A percentile compares a stretch with the other conserved stretches of the same genome.
These are phyloP conservation scores for Verticillium longisporum DNA, from an alignment of 2,329 filamentous ascomycete species.

Conservation along the genomic window DNA sequence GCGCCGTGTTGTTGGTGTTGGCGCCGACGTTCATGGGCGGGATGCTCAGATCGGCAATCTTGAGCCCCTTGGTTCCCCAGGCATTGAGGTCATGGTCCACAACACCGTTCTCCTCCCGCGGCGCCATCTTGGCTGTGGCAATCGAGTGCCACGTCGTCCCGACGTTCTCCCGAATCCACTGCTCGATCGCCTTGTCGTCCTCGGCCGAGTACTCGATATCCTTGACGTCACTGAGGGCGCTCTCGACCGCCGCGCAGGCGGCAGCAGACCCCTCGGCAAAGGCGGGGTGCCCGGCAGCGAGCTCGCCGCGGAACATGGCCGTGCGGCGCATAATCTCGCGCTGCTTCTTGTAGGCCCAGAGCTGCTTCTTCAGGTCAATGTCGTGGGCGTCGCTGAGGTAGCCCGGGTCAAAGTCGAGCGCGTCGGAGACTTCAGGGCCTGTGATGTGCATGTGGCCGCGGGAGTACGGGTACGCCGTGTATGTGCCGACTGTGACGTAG, in stretches of 20 bases:
- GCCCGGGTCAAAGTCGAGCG: conserved; percentile 43
- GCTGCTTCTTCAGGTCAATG: conserved; percentile 51
- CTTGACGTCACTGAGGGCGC: conserved; percentile 19
- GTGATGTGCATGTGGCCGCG: conserved; percentile 52
- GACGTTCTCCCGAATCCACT: conserved; percentile 32
- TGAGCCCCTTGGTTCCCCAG: conserved; percentile 32
- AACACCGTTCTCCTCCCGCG: conserved; percentile 31
- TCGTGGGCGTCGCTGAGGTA: conserved; percentile 39
- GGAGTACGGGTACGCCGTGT: conserved; percentile 53
- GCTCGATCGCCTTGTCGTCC: conserved; percentile 41
- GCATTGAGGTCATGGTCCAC: conserved; percentile 33
- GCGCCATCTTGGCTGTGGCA: conserved; percentile 38
- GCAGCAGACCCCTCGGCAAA: conserved; percentile 35
- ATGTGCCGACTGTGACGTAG: conserved; percentile 43
- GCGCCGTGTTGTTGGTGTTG: conserved; percentile 42
- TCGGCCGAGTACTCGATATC: conserved; percentile 41
- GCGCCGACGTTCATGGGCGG: conserved; percentile 31
- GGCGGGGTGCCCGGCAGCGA: conserved; percentile 32
- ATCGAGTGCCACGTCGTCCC: conserved; percentile 39
- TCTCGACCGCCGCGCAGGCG: conserved; percentile 40
- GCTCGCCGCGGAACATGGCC: conserved; percentile 42
- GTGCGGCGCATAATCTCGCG: conserved; percentile 55
- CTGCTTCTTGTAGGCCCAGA: conserved; percentile 61
- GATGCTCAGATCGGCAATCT: conserved; percentile 32
- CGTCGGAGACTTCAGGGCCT: conserved; percentile 23